phyloP scores from a whole-genome alignment of 305 asterid species.

The Rubia balearica region DNA sequence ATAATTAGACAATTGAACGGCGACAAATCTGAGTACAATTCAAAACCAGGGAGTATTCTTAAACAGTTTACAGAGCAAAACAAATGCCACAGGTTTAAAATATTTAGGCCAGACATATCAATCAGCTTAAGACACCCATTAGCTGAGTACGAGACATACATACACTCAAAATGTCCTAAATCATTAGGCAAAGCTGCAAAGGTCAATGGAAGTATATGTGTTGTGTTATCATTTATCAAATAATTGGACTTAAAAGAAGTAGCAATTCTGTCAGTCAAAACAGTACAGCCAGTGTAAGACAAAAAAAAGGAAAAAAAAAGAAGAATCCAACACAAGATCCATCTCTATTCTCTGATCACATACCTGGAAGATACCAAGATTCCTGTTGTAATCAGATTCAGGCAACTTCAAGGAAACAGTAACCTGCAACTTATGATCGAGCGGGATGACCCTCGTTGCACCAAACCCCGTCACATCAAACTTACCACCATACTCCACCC shows the following conservation, averaged over 20 bases:
- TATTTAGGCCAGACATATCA: background rate
- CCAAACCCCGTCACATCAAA: conserved; percentile 26
- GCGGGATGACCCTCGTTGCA: conserved; percentile 51
- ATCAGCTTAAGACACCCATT: background rate
- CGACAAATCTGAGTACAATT: background rate
- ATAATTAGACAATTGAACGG: background rate
- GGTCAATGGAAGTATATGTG: background rate
- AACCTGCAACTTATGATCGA: conserved; percentile 62
- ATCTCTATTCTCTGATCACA: conserved; percentile 3
- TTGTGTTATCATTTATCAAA: background rate
- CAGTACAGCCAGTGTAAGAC: background rate
- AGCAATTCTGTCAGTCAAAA: background rate
- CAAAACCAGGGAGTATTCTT: background rate
- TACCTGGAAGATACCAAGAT: conserved; percentile 96
- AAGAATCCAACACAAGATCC: background rate
- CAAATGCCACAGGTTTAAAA: background rate
- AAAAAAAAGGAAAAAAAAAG: background rate
- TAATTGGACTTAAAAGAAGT: background rate
- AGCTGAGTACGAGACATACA: background rate
- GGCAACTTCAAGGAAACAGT: conserved; percentile 62
- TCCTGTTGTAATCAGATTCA: conserved; percentile 78
- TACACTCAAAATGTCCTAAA: background rate
- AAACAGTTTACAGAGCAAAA: background rate
- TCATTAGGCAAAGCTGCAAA: background rate
- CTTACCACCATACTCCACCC: conserved; percentile 32